Evolutionary conservation across 305 asterid genomes (phyloP), one percentile per base, ranked within the genome.

Genomic region (Ajuga reptans): DNA sequence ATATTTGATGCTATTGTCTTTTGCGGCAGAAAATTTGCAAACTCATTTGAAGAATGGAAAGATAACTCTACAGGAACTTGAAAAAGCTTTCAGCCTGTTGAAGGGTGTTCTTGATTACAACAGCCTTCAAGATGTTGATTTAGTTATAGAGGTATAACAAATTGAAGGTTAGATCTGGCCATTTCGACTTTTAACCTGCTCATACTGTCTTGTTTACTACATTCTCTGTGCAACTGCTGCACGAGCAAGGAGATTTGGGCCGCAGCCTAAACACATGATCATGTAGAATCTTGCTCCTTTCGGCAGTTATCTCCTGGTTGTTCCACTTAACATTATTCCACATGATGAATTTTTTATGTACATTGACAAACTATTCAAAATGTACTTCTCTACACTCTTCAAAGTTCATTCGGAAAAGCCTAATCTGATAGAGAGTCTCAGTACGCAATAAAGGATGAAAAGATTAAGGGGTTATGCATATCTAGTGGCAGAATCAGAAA

Each of bases 141-240:
- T 84, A 66, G 89, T 82, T 53, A 82, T 86, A 77, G 91, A 80
- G 91, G 91, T 86, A 51, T n/a, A 6, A 2, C 49, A 54, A 56
- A 63, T 8, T 33, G 64, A 17, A n/a, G 27, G 12, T 8, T 15
- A 6, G 6, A 33, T 50, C 70, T 46, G 6, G 62, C n/a, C 10
- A 14, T 49, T 54, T 11, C 12, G 12, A 5, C 29, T 8, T 65
- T 66, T 12, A 18, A 36, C 29, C 43, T 18, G 31, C 10, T 45
- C 6, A 10, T 29, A 57, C 54, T 54, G 16, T 64, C 64, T 29
- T 50, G 16, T 11, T 12, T 50, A 56, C 4, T 29, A 12, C 18
- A 4, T 33, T 65, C 21, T 59, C 12, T 9, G 9, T 64, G 60
- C 41, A 53, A 53, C 49, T 63, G 56, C 64, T 66, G 71, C 49